Conservation (phyloP, 1,139 yeast species). For the Magnusiomyces magnusii region DNA sequence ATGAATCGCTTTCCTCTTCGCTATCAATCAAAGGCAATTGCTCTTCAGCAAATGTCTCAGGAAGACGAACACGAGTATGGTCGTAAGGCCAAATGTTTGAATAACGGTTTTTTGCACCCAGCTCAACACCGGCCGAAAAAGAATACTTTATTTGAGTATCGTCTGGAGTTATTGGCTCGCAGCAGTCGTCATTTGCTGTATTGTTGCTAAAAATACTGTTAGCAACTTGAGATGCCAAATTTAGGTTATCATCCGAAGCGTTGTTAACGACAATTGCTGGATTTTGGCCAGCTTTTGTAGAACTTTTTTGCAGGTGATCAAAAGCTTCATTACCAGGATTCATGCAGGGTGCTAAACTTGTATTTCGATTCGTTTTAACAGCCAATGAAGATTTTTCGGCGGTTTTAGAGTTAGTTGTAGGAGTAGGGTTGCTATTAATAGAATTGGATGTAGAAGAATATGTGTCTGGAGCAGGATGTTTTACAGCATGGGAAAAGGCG, state of each 20-base stretch:
- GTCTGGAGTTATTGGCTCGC: slow-evolving; percentile 12
- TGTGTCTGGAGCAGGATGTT: slow-evolving; percentile 8
- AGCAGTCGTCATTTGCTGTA: slow-evolving; percentile 8
- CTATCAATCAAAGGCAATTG: slow-evolving; percentile 18
- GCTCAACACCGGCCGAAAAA: slow-evolving; percentile 65
- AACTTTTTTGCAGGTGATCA: neutral
- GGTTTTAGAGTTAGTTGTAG: slow-evolving; percentile 8
- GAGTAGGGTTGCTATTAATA: neutral
- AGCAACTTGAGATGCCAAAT: neutral
- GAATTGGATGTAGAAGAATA: neutral
- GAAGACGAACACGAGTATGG: slow-evolving; percentile 60
- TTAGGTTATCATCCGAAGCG: neutral
- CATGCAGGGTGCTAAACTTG: neutral
- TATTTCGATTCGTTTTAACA: neutral
- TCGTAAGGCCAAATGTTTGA: slow-evolving; percentile 78
- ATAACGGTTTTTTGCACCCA: slow-evolving; percentile 64
- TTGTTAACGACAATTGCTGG: neutral
- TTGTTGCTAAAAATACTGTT: neutral
- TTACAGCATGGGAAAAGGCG: slow-evolving; percentile 26
- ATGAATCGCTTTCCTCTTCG: neutral
- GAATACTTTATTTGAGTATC: slow-evolving; percentile 31
- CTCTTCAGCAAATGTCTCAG: slow-evolving; percentile 21
- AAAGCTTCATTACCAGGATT: neutral
- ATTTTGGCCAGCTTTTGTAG: neutral
- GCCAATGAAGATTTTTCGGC: neutral